Conservation (phyloP, 441 rosid species). For the Jatropha multifida region DNA sequence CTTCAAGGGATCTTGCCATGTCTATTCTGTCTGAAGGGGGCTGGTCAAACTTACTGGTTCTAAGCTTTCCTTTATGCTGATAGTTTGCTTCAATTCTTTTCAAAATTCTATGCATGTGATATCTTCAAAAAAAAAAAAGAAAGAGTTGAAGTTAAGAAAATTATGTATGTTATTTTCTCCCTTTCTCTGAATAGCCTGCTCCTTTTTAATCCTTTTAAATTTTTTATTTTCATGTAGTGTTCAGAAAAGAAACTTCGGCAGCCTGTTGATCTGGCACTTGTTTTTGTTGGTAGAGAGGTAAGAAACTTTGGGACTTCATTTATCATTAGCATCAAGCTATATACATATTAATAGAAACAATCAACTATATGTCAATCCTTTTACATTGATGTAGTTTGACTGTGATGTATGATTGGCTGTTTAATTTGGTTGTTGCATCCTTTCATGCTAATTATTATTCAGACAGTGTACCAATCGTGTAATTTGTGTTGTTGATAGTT, state of each 20-base stretch:
- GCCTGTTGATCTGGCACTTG: conserved; percentile 65
- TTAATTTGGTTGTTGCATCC: background rate
- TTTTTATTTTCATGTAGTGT: conserved; percentile 46
- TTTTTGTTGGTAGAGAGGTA: conserved; percentile 93
- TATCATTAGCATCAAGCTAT: background rate
- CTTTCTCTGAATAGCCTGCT: background rate
- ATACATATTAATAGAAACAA: background rate
- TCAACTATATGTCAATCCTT: background rate
- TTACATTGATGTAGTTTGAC: background rate
- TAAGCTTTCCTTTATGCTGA: conserved; percentile 10
- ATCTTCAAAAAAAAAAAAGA: background rate
- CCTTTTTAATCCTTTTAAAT: background rate
- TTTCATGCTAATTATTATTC: conserved; percentile 12
- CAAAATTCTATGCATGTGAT: background rate
- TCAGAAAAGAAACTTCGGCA: conserved; percentile 50
- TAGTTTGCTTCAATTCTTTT: background rate
- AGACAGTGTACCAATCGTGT: conserved; percentile 18
- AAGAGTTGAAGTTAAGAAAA: background rate
- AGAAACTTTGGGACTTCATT: conserved; percentile 16
- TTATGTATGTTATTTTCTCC: background rate
- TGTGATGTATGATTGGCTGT: conserved; percentile 6
- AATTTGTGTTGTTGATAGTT: conserved; percentile 43
- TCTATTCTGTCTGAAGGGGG: conserved; percentile 68
- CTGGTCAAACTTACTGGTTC: conserved; percentile 83
- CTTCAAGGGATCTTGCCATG: conserved; percentile 69